These are phyloP conservation scores for Talaromyces sp. DNA, from an alignment of 2,329 filamentous ascomycete species.

Conservation along the genomic window DNA sequence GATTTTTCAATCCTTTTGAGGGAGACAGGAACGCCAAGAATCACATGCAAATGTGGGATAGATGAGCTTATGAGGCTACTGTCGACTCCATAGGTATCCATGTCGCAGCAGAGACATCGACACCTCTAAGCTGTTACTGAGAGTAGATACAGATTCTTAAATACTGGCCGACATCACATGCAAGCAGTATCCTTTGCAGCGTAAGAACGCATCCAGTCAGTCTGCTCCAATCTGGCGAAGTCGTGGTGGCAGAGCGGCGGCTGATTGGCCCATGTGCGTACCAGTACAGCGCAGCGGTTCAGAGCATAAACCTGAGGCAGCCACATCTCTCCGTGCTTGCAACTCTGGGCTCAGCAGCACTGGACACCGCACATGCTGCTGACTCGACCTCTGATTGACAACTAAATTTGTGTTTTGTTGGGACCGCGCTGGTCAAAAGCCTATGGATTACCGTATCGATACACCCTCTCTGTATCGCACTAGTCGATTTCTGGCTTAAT, in stretches of 20 bases:
- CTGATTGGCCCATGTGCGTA: constrained; percentile 11
- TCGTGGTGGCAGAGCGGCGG: constrained; percentile 8
- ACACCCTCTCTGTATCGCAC: not conserved
- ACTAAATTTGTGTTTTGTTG: constrained; percentile 9
- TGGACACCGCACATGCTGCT: constrained; percentile 10
- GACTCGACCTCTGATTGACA: constrained; percentile 8
- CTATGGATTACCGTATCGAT: not conserved
- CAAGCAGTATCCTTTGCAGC: not conserved
- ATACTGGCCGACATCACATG: too few species aligned
- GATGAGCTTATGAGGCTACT: not conserved
- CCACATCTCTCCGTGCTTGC: not conserved
- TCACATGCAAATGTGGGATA: constrained; percentile 12
- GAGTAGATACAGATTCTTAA: too few species aligned
- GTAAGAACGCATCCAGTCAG: not conserved
- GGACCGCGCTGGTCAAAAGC: not conserved
- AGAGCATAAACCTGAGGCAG: not conserved
- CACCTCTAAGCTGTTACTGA: too few species aligned
- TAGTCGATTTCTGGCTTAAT: not conserved
- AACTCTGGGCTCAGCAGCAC: not conserved
- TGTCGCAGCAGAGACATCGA: too few species aligned
- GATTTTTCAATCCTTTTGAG: not conserved
- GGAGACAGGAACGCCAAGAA: constrained; percentile 4
- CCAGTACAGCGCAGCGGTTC: not conserved
- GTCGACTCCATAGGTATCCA: not conserved
- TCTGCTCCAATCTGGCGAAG: constrained; percentile 1